Evolutionary conservation across 768 basidiomycete genomes (phyloP), one percentile per base, ranked within the genome.

Genomic region (Amanita pseudoporphyria): DNA sequence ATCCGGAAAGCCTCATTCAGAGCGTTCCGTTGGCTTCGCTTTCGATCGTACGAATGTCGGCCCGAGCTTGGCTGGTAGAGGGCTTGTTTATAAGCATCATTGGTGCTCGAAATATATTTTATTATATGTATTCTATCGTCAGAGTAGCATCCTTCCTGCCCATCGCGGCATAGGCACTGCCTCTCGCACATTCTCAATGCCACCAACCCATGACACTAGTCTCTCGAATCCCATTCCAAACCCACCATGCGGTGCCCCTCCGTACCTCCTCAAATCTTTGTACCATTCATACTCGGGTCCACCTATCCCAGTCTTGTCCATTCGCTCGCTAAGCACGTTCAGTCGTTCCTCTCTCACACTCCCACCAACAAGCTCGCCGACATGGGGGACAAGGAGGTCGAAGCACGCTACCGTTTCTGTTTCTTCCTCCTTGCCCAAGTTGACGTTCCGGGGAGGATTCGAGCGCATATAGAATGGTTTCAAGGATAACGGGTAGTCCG

Each of bases 391-490:
- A 46, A 99, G 76, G 14, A 99, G 73, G 62, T 99, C 96, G 58
- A 99, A 96, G 67, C 95, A 98, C n/a, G 84, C 90, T 3, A 90
- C 91, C 0, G 89, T 85, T n/a, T 33, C 40, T 13, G 5, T 40
- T 53, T 65, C 35, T 72, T 66, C n/a, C n/a, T n/a, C 7, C 65
- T 64, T 28, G 6, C 28, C 9, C 13, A 13, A 31, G 16, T 18
- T 6, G 22, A 19, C 36, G 6, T 3, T 3, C n/a, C 16, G 36
- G 28, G 7, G 26, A 5, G 19, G 9, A 58, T 89, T 90, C 36
- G 61, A 62, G 31, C 88, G 81, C 96, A 98, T 97, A 68, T 99
- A 99, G 70, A 98, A 98, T 6, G 96, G 93, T 65, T 99, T 99
- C 54, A 90, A 63, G 2, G 61, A 45, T 4, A 72, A 65, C 1